These are phyloP conservation scores for Boletus bicolor DNA, from an alignment of 768 basidiomycete species.

Conservation along the genomic window DNA sequence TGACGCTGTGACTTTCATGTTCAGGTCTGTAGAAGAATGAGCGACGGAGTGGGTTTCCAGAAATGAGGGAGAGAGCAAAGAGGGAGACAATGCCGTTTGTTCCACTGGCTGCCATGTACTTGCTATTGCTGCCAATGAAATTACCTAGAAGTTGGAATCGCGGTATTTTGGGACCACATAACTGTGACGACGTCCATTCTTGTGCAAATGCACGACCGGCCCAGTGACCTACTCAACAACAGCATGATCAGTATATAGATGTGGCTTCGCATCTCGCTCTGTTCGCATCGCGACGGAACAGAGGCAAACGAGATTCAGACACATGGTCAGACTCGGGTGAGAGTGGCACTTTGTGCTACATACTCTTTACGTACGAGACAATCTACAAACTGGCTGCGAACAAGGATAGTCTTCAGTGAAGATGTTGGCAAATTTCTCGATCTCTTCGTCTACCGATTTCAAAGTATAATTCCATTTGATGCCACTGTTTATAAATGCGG, in stretches of 20 bases:
- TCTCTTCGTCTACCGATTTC: neutral
- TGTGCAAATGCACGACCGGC: neutral
- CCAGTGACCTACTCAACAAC: neutral
- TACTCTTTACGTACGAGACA: neutral
- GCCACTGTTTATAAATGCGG: neutral
- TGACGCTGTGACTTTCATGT: neutral
- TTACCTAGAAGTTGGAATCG: constrained; percentile 3
- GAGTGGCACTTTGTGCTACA: neutral
- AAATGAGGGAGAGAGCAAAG: neutral
- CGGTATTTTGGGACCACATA: neutral
- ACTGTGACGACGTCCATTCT: neutral
- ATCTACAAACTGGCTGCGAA: neutral
- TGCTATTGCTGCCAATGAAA: neutral
- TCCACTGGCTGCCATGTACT: neutral
- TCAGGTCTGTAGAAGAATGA: neutral
- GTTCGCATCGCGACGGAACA: neutral
- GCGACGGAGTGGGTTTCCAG: neutral
- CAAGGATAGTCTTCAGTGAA: neutral
- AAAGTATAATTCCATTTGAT: neutral
- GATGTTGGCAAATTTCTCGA: neutral
- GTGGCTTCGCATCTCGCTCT: neutral
- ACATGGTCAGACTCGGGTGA: neutral
- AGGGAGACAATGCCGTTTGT: neutral
- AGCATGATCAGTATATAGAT: neutral
- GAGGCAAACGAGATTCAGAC: neutral